A percentile compares a stretch with the other conserved stretches of the same genome.
Conservation (phyloP, 148 eudicot species). For the Diospyros lotus region DNA sequence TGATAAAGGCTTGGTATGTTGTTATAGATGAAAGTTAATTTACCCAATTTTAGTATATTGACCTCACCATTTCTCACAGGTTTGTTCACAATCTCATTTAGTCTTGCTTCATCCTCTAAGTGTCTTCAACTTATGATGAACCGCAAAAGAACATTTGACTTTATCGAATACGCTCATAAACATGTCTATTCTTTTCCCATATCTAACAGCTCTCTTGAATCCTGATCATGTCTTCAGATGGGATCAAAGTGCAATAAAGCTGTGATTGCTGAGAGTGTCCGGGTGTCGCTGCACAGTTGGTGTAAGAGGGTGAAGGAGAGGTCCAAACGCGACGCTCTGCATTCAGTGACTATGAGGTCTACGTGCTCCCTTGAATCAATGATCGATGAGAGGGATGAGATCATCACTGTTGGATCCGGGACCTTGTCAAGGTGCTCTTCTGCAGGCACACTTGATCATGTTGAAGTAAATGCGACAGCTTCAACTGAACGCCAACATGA, state of each 20-base stretch:
- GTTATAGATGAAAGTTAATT: no score
- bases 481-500: constrained; percentile 26
- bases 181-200: no score
- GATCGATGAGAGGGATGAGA: constrained; percentile 82
- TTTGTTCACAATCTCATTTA: no score
- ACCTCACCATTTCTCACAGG: no score
- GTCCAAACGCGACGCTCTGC: constrained; percentile 42
- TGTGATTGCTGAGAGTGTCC: constrained; percentile 81
- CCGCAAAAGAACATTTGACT: no score
- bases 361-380: constrained; percentile 60
- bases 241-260: constrained; percentile 91
- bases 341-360: constrained; percentile 66
- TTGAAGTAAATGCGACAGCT: constrained; percentile 25
- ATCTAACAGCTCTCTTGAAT: no score
- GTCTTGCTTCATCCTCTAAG: no score
- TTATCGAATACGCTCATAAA: no score
- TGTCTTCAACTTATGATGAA: no score
- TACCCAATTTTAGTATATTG: no score
- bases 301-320: constrained; percentile 87
- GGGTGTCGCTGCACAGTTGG: constrained; percentile 95
- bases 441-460: constrained; percentile 46
- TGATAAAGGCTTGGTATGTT: no score
- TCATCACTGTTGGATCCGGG: constrained; percentile 65
- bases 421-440: constrained; percentile 78
- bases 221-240: constrained; percentile 45